Conservation (phyloP, 208 protist species). For the Zelonia costaricensis region DNA sequence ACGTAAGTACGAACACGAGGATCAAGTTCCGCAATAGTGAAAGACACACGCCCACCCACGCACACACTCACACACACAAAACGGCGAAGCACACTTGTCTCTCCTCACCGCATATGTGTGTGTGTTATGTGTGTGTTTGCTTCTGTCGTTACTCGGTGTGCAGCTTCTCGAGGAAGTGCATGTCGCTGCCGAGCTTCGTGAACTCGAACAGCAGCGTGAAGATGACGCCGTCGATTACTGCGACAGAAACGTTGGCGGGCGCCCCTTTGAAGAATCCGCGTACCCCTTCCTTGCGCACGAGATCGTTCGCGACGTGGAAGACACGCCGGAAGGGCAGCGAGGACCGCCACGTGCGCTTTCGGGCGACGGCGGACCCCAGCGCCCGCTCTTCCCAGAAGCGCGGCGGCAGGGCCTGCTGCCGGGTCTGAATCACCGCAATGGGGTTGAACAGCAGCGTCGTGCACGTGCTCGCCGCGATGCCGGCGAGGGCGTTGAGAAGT, state of each 20-base stretch:
- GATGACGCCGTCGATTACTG: slow-evolving; percentile 78
- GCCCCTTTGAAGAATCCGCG: slow-evolving; percentile 83
- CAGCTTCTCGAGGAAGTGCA: slow-evolving; percentile 48
- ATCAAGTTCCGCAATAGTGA: too few relatives aligned
- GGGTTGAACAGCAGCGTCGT: slow-evolving; percentile 84
- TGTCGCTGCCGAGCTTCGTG: slow-evolving; percentile 84
- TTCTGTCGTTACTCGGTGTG: slow-evolving; percentile 6
- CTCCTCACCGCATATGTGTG: too few relatives aligned
- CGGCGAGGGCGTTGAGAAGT: slow-evolving; percentile 66
- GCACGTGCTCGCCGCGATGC: slow-evolving; percentile 57
- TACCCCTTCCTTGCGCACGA: slow-evolving; percentile 61
- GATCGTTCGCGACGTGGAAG: slow-evolving; percentile 42
- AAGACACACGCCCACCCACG: too few relatives aligned
- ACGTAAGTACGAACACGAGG: too few relatives aligned
- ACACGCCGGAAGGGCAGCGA: slow-evolving; percentile 31
- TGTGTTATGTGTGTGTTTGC: too few relatives aligned
- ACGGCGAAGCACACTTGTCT: neutral
- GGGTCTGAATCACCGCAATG: slow-evolving; percentile 77
- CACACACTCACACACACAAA: neutral
- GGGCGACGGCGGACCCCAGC: neutral
- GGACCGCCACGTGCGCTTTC: slow-evolving; percentile 10
- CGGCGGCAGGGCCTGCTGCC: slow-evolving; percentile 69
- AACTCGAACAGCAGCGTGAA: slow-evolving; percentile 87
- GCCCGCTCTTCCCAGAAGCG: slow-evolving; percentile 14
- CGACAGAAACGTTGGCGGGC: slow-evolving; percentile 63